phyloP scores from a whole-genome alignment of 306 rosid species.

The Heteromeles arbutifolia region DNA sequence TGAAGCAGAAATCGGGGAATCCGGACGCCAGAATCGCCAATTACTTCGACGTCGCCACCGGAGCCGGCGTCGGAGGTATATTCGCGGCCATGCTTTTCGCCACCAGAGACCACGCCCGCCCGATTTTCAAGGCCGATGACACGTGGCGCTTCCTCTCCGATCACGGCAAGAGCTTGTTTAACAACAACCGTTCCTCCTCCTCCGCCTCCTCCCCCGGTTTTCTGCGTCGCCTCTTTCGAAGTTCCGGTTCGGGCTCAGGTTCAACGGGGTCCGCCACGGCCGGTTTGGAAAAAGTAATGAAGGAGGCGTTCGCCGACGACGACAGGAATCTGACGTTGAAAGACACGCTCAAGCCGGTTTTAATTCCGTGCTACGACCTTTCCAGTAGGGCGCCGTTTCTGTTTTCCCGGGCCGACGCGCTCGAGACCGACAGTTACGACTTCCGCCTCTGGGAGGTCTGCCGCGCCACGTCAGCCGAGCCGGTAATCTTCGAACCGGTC shows the following conservation, averaged over 20 bases:
- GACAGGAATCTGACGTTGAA: conserved; percentile 56
- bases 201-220: conserved; percentile 23
- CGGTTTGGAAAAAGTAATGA: conserved; percentile 61
- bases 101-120: conserved; percentile 53
- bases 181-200: conserved; percentile 5
- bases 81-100: conserved; percentile 88
- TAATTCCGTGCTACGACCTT: conserved; percentile 87
- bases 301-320: conserved; percentile 57
- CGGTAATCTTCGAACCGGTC: conserved; percentile 70
- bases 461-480: conserved; percentile 90
- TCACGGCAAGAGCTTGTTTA: conserved; percentile 56
- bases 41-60: conserved; percentile 87
- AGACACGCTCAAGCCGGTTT: conserved; percentile 85
- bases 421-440: conserved; percentile 83
- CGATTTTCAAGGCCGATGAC: conserved; percentile 68
- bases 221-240: conserved; percentile 28
- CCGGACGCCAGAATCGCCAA: conserved; percentile 83
- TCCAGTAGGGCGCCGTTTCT: conserved; percentile 92
- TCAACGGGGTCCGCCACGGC: conserved; percentile 33
- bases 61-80: conserved; percentile 87
- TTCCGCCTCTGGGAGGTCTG: conserved; percentile 95
- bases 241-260: conserved; percentile 22
- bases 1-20: conserved; percentile 80
- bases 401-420: conserved; percentile 96
- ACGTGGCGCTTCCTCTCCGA: conserved; percentile 74